Conservation (phyloP, 495 filamentous ascomycete genomes). For the Trichocladium antarcticum region DNA sequence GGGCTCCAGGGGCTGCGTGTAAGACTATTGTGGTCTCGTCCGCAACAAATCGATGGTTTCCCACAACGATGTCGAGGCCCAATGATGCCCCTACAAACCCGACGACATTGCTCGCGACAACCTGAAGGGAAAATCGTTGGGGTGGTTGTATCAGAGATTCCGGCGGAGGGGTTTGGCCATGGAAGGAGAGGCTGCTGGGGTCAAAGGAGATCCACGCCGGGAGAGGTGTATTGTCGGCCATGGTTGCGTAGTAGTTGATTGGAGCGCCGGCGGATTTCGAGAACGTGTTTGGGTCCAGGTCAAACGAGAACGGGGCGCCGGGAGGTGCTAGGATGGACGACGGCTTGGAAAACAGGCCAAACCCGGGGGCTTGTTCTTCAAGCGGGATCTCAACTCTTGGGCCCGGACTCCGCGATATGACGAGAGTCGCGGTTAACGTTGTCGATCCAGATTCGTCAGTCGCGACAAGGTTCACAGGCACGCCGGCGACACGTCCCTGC, state of each 20-base stretch:
- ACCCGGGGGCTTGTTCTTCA: slow-evolving; percentile 27
- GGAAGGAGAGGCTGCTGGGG: slow-evolving; percentile 50
- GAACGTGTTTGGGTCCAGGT: slow-evolving; percentile 32
- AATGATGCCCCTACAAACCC: slow-evolving; percentile 61
- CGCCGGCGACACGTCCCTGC: slow-evolving; percentile 31
- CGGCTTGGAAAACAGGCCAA: slow-evolving; percentile 34
- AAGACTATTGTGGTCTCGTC: slow-evolving; percentile 45
- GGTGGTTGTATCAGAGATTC: slow-evolving; percentile 53
- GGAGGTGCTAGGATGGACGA: slow-evolving; percentile 30
- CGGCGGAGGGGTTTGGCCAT: slow-evolving; percentile 57
- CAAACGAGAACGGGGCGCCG: slow-evolving; percentile 29
- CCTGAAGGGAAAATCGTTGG: slow-evolving; percentile 58
- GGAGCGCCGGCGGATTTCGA: slow-evolving; percentile 13
- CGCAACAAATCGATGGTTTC: slow-evolving; percentile 55
- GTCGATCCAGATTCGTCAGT: slow-evolving; percentile 48
- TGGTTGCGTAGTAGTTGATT: slow-evolving; percentile 63
- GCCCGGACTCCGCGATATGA: slow-evolving; percentile 44
- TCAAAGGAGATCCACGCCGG: slow-evolving; percentile 84
- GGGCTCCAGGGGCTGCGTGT: slow-evolving; percentile 46
- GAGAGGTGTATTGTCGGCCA: slow-evolving; percentile 64
- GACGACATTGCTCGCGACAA: slow-evolving; percentile 70
- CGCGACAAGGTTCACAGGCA: slow-evolving; percentile 49
- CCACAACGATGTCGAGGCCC: slow-evolving; percentile 59
- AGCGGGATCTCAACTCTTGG: slow-evolving; percentile 29
- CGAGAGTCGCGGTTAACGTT: slow-evolving; percentile 48